phyloP scores from a whole-genome alignment of 2,329 filamentous ascomycete genomes.

The Phyllosticta citriasiana region DNA sequence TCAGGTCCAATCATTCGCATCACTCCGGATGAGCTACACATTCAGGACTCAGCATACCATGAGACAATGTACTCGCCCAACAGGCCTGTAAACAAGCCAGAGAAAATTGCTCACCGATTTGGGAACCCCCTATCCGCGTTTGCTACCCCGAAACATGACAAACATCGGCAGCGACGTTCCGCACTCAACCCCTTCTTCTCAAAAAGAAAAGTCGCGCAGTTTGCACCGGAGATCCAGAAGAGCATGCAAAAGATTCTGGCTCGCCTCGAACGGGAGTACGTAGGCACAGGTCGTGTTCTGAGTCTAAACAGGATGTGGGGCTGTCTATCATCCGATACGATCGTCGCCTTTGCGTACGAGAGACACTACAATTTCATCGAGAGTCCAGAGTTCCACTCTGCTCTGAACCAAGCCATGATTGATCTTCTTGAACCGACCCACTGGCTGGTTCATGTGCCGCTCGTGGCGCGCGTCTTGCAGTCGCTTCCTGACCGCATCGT shows the following conservation, averaged over 20 bases:
- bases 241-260: constrained; percentile 14
- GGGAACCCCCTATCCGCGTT: constrained; percentile 4
- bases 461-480: background rate
- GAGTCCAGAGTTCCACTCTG: background rate
- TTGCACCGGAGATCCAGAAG: background rate
- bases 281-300: background rate
- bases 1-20: constrained; percentile 10
- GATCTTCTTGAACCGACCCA: background rate
- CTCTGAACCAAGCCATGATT: background rate
- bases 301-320: background rate
- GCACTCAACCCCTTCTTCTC: constrained; percentile 16
- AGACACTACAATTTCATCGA: background rate
- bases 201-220: background rate
- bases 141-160: background rate
- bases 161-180: constrained; percentile 15
- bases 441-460: background rate
- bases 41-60: constrained; percentile 6
- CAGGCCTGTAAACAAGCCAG: constrained; percentile 2
- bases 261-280: background rate
- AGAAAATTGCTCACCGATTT: constrained; percentile 11
- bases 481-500: background rate
- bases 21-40: constrained; percentile 11
- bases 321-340: background rate
- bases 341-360: background rate
- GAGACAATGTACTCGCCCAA: constrained; percentile 12